A percentile compares a stretch with the other conserved stretches of the same genome.
These are phyloP conservation scores for Biscutella laevigata DNA, from an alignment of 441 rosid species.

Conservation along the genomic window DNA sequence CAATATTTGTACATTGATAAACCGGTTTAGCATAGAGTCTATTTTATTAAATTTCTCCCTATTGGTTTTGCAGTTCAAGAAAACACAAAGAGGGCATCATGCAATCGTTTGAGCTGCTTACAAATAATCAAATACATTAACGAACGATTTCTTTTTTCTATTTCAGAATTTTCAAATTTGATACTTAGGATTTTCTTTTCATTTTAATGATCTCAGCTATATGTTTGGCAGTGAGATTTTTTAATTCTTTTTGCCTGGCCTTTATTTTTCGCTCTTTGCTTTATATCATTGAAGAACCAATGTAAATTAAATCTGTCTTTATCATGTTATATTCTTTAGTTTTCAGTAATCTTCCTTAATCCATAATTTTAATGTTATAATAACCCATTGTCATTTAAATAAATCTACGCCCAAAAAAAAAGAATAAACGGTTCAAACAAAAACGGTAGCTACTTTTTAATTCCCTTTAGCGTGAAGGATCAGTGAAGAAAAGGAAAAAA, in stretches of 20 bases:
- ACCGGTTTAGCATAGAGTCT: not conserved
- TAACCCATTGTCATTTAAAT: too few relatives aligned
- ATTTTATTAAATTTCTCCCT: slow-evolving; percentile 1
- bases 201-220: slow-evolving; percentile 14
- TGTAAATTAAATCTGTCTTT: slow-evolving; percentile 39
- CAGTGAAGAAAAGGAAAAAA: not conserved
- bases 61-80: slow-evolving; percentile 12
- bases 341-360: not conserved
- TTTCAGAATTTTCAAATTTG: not conserved
- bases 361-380: too few relatives aligned
- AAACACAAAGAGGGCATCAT: slow-evolving; percentile 13
- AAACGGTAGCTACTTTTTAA: slow-evolving; percentile 9
- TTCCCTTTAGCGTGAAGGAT: too few relatives aligned
- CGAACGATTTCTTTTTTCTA: not conserved
- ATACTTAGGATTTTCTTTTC: not conserved
- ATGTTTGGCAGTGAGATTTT: slow-evolving; percentile 34
- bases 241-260: not conserved
- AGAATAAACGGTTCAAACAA: slow-evolving; percentile 13
- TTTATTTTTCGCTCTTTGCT: slow-evolving; percentile 14
- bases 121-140: slow-evolving; percentile 5
- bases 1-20: too few relatives aligned
- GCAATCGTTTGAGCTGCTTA: not conserved
- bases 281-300: slow-evolving; percentile 28
- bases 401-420: too few relatives aligned
- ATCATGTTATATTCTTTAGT: slow-evolving; percentile 32